Evolutionary conservation across 306 rosid species (phyloP).

Genomic region (Pyrus bretschneideri): DNA sequence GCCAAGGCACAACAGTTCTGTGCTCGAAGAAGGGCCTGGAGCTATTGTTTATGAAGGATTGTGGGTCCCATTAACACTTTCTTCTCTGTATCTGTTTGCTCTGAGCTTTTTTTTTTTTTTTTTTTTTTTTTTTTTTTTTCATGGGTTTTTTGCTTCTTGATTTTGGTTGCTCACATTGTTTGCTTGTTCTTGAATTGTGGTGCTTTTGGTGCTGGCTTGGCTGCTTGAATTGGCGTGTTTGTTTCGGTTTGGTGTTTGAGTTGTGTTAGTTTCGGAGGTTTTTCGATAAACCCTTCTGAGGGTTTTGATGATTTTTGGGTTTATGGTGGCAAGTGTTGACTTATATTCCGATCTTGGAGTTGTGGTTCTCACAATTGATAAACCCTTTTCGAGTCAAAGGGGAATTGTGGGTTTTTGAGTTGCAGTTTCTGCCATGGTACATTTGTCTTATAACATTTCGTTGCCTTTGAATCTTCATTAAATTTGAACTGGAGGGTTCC

Average conservation of each 20-base stretch:
- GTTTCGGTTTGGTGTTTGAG: background rate
- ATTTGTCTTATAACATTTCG: background rate
- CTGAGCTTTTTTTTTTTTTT: background rate
- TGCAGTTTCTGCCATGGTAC: background rate
- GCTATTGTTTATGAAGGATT: conserved; percentile 43
- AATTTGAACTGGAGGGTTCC: background rate
- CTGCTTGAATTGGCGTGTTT: background rate
- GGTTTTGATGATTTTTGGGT: conserved; percentile 1
- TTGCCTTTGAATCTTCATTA: background rate
- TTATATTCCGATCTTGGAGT: background rate
- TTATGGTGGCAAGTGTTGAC: background rate
- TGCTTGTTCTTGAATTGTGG: conserved; percentile 16
- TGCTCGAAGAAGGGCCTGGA: conserved; percentile 30
- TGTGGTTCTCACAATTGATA: background rate
- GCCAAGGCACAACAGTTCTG: no score
- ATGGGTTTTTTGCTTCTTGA: background rate
- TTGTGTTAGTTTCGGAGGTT: background rate
- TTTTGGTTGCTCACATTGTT: conserved; percentile 19
- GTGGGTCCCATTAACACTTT: conserved; percentile 28
- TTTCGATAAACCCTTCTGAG: conserved; percentile 1
- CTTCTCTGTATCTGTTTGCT: background rate
- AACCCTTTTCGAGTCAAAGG: background rate
- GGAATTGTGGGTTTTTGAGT: background rate
- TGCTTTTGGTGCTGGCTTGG: background rate
- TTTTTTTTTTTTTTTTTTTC: background rate